Conservation (phyloP, 768 basidiomycete genomes). For the Paxillus involutus region DNA sequence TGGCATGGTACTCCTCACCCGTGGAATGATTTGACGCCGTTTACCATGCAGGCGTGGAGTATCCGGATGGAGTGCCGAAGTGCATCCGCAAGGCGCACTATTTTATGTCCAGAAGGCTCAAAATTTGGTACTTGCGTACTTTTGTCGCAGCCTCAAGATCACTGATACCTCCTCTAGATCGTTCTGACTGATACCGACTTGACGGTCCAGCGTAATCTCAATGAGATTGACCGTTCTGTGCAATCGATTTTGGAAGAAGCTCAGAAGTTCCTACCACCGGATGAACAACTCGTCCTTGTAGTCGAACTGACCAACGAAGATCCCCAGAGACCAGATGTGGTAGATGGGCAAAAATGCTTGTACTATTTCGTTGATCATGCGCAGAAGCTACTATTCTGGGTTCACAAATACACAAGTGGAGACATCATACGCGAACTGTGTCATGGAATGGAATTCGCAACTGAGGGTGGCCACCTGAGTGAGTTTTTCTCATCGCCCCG, state of each 20-base stretch:
- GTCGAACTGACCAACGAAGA: conserved; percentile 6
- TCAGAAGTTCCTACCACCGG: not conserved
- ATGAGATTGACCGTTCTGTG: not conserved
- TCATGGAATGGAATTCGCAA: conserved; percentile 3
- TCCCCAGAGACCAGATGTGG: not conserved
- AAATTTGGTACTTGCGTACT: conserved; percentile 11
- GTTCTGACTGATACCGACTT: conserved; percentile 9
- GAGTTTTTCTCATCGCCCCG: not conserved
- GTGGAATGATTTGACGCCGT: not conserved
- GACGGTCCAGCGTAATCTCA: not conserved
- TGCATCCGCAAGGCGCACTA: conserved; percentile 26
- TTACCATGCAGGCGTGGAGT: not conserved
- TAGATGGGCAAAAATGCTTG: not conserved
- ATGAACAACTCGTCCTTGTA: not conserved
- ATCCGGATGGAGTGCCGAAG: conserved; percentile 8
- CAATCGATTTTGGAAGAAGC: not conserved
- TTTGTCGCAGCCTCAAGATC: not conserved
- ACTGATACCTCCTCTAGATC: not conserved
- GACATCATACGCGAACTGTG: not conserved
- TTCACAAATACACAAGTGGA: not conserved
- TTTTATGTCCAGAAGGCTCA: conserved; percentile 24
- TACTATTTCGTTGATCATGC: conserved; percentile 9
- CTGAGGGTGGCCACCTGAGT: conserved; percentile 6
- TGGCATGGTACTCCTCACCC: not conserved
- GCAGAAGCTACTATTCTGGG: conserved; percentile 8